Evolutionary conservation across 202 grass and related monocot genomes (phyloP).

Genomic region (Tripidium arundinaceum): DNA sequence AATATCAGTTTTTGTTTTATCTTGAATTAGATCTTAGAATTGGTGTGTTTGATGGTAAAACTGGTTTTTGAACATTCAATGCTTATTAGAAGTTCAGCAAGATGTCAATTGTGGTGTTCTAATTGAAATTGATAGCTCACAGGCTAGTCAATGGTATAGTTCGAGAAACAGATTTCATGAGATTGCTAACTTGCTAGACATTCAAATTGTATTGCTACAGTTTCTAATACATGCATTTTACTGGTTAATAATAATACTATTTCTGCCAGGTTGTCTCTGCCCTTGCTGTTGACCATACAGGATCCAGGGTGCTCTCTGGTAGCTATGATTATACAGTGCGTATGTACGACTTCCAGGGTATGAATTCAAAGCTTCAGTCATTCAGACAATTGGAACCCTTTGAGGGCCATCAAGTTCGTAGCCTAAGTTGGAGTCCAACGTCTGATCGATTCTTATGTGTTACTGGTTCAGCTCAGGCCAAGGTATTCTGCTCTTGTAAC

Average conservation of each 20-base stretch:
- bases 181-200: background rate
- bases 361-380: slow-evolving; percentile 96
- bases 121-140: background rate
- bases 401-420: slow-evolving; percentile 97
- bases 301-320: slow-evolving; percentile 86
- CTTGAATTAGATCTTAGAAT: background rate
- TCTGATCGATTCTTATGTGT: slow-evolving; percentile 88
- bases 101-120: too few species aligned
- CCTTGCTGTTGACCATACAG: slow-evolving; percentile 94
- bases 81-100: background rate
- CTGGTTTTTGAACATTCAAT: background rate
- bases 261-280: slow-evolving; percentile 72
- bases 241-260: slow-evolving; percentile 26
- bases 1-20: background rate
- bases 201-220: background rate
- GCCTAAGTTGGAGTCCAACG: slow-evolving; percentile 95
- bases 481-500: slow-evolving; percentile 51
- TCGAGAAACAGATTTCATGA: background rate
- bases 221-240: background rate
- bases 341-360: slow-evolving; percentile 98
- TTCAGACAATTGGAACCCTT: slow-evolving; percentile 93
- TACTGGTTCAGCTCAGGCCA: slow-evolving; percentile 93
- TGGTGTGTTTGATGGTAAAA: background rate
- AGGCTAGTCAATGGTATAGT: background rate
- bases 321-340: slow-evolving; percentile 96